Conservation (phyloP, 2,329 filamentous ascomycete species). For the Penicillium verrucosum region DNA sequence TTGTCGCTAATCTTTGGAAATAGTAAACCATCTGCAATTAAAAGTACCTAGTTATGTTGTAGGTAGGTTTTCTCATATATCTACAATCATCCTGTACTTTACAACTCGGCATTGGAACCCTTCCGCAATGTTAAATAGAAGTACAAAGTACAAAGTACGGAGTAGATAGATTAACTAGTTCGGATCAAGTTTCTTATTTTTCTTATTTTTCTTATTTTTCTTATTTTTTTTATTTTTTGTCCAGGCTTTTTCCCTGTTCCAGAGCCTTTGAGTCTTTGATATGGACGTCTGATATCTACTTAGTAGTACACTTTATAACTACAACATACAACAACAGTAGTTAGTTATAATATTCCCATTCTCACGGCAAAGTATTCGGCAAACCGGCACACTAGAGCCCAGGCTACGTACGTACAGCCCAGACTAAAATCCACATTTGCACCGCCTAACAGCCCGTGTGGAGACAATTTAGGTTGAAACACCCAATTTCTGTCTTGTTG, state of each 20-base stretch:
- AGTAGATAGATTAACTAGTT: neutral
- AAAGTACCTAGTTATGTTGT: too few species aligned
- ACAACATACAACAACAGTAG: too few species aligned
- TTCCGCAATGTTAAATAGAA: neutral
- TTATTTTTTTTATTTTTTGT: neutral
- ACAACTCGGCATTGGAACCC: neutral
- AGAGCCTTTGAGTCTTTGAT: neutral
- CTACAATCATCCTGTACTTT: too few species aligned
- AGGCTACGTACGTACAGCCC: slow-evolving; percentile 7
- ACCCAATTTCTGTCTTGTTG: neutral
- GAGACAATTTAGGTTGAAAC: neutral
- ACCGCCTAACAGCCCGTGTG: neutral
- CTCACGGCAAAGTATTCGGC: slow-evolving; percentile 21
- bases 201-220: too few species aligned
- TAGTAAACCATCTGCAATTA: too few species aligned
- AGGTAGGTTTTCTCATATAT: too few species aligned
- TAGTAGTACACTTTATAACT: too few species aligned
- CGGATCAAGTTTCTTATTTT: neutral
- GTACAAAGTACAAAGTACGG: neutral
- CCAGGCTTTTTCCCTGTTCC: neutral
- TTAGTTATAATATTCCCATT: too few species aligned
- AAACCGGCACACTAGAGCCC: slow-evolving; percentile 32
- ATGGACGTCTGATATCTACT: too few species aligned
- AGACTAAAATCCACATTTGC: slow-evolving; percentile 3
- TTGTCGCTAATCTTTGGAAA: neutral